Evolutionary conservation across 495 filamentous ascomycete species (phyloP).

Genomic region (Aspergillus heteromorphus): DNA sequence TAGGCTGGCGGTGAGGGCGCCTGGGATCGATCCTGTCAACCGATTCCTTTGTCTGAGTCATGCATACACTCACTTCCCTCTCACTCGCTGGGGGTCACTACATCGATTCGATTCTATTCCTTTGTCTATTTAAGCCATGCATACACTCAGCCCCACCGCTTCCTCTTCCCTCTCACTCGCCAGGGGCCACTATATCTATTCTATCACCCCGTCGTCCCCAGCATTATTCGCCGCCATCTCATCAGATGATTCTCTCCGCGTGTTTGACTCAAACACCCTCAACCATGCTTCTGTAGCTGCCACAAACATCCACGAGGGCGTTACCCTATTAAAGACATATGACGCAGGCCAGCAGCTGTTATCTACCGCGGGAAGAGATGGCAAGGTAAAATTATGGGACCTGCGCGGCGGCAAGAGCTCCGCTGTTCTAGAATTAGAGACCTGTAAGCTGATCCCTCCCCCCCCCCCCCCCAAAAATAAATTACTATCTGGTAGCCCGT

Average conservation of each 20-base stretch:
- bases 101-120: too few species aligned
- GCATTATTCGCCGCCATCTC: slow-evolving; percentile 45
- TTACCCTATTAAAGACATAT: slow-evolving; percentile 41
- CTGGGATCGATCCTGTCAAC: too few species aligned
- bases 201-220: slow-evolving; percentile 30
- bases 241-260: slow-evolving; percentile 52
- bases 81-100: too few species aligned
- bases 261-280: slow-evolving; percentile 40
- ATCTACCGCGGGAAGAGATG: slow-evolving; percentile 46
- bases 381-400: slow-evolving; percentile 45
- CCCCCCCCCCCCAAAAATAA: too few species aligned
- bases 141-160: slow-evolving; percentile 32
- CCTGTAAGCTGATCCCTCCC: slow-evolving; percentile 28
- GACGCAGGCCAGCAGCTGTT: slow-evolving; percentile 26
- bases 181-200: slow-evolving; percentile 48
- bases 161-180: slow-evolving; percentile 43
- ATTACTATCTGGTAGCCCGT: background rate
- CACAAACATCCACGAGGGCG: slow-evolving; percentile 31
- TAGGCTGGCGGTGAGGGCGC: too few species aligned
- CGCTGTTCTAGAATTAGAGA: slow-evolving; percentile 33
- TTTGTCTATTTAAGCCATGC: slow-evolving; percentile 26
- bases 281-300: slow-evolving; percentile 29
- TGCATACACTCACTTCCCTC: too few species aligned
- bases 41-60: too few species aligned
- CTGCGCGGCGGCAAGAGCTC: slow-evolving; percentile 25